phyloP scores from a whole-genome alignment of 2,329 filamentous ascomycete genomes.

The Didymella pinodella region DNA sequence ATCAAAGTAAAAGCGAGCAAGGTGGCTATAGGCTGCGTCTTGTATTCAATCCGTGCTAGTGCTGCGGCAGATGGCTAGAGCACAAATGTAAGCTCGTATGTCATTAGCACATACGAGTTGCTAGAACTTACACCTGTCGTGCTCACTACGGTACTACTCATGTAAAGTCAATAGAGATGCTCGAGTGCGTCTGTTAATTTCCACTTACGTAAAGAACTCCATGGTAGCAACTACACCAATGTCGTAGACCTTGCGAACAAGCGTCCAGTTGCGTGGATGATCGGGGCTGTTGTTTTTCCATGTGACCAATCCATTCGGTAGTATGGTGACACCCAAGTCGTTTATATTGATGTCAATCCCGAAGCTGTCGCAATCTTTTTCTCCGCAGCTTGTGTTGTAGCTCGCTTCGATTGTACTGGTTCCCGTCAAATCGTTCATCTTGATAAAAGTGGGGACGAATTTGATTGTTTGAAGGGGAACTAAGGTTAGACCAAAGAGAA shows the following conservation, averaged over 20 bases:
- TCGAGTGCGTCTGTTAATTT: neutral
- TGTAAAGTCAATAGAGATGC: slow-evolving; percentile 1
- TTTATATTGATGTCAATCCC: neutral
- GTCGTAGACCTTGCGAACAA: slow-evolving; percentile 4
- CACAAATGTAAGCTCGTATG: neutral
- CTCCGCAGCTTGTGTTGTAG: neutral
- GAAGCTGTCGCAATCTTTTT: neutral
- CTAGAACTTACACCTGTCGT: slow-evolving; percentile 4
- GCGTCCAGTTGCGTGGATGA: slow-evolving; percentile 6
- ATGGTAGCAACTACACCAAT: slow-evolving; percentile 3
- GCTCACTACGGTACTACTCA: slow-evolving; percentile 6
- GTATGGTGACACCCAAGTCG: slow-evolving; percentile 1
- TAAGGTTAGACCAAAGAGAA: neutral
- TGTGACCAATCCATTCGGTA: neutral
- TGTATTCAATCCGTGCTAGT: slow-evolving; percentile 1
- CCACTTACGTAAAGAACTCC: slow-evolving; percentile 4
- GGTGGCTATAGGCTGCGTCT: slow-evolving; percentile 1
- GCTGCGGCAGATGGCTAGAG: slow-evolving; percentile 4
- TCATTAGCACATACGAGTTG: neutral
- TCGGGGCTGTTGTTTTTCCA: slow-evolving; percentile 1
- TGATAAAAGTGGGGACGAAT: neutral
- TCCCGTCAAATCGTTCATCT: neutral
- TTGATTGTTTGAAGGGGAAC: neutral
- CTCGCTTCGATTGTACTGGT: neutral
- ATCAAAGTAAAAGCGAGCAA: slow-evolving; percentile 5